Evolutionary conservation across 2,329 filamentous ascomycete species (phyloP).

Genomic region (Fusarium tuaranense): DNA sequence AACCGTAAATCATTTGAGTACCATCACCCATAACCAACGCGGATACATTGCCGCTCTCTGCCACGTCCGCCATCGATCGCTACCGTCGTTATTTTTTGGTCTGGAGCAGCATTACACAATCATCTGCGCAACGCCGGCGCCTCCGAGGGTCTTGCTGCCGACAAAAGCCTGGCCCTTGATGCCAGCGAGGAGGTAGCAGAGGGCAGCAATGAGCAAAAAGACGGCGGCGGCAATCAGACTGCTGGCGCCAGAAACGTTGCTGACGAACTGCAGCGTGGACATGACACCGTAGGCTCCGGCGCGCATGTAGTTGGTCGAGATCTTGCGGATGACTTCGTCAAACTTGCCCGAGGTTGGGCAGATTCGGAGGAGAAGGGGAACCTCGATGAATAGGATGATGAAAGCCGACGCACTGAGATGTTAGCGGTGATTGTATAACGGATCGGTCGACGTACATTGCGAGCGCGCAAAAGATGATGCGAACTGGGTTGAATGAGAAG

Average conservation of each 20-base stretch:
- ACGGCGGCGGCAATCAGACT: conserved; percentile 89
- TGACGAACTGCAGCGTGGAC: conserved; percentile 87
- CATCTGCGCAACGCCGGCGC: conserved; percentile 95
- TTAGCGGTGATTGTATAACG: conserved; percentile 6
- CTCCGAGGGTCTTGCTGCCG: conserved; percentile 95
- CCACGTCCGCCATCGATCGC: not conserved
- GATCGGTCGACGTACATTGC: conserved; percentile 60
- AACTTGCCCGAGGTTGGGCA: conserved; percentile 94
- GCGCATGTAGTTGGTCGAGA: conserved; percentile 98
- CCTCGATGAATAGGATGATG: conserved; percentile 86
- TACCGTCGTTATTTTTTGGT: not conserved
- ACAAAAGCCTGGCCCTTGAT: conserved; percentile 88
- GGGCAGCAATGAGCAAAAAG: conserved; percentile 78
- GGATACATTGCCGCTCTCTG: not conserved
- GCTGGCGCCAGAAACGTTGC: conserved; percentile 71
- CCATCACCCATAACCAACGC: conserved; percentile 13
- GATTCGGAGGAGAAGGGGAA: conserved; percentile 95
- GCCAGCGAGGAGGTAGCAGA: conserved; percentile 85
- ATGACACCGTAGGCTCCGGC: conserved; percentile 87
- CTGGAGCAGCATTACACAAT: conserved; percentile 74
- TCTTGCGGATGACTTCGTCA: conserved; percentile 87
- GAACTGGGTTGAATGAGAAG: conserved; percentile 63
- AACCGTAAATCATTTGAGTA: conserved; percentile 40
- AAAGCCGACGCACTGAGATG: conserved; percentile 72
- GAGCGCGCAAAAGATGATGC: conserved; percentile 65